Conservation (phyloP, 2,329 filamentous ascomycete genomes). For the Talaromyces sp. region DNA sequence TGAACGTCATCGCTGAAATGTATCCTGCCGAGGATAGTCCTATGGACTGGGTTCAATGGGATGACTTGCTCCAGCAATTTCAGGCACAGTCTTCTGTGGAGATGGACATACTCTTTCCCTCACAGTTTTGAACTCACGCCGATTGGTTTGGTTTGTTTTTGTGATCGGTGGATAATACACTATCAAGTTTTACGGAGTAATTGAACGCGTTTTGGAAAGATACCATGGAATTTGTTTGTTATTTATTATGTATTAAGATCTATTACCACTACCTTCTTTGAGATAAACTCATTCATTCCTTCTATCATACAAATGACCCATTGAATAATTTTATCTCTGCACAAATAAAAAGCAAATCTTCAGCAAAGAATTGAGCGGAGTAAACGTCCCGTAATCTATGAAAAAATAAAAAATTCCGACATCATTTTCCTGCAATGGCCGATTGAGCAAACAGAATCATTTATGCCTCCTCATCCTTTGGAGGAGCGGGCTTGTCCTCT, state of each 20-base stretch:
- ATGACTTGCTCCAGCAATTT: conserved; percentile 23
- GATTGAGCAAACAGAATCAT: not conserved
- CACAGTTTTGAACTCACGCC: not conserved
- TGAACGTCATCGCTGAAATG: not conserved
- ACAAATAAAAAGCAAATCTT: not conserved
- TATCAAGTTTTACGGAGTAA: not conserved
- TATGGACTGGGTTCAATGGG: conserved; percentile 24
- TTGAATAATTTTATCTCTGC: not conserved
- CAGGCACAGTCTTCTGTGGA: conserved; percentile 9
- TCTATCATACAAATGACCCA: not conserved
- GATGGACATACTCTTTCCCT: conserved; percentile 2
- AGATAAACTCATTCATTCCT: not conserved
- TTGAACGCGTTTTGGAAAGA: not conserved
- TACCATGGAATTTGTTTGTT: not conserved
- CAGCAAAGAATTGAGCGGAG: not conserved
- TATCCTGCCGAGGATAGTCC: conserved; percentile 15
- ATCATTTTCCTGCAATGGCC: not conserved
- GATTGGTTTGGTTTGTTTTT: too few species aligned
- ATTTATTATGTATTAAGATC: not conserved
- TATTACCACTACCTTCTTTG: not conserved
- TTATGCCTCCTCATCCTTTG: not conserved
- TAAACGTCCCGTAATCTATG: not conserved
- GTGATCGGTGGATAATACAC: not conserved
- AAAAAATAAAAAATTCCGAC: not conserved
- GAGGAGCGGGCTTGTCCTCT: conserved; percentile 12